A percentile compares a stretch with the other conserved stretches of the same genome.
Conservation (phyloP, 257 asterid genomes). For the Prunella vulgaris region DNA sequence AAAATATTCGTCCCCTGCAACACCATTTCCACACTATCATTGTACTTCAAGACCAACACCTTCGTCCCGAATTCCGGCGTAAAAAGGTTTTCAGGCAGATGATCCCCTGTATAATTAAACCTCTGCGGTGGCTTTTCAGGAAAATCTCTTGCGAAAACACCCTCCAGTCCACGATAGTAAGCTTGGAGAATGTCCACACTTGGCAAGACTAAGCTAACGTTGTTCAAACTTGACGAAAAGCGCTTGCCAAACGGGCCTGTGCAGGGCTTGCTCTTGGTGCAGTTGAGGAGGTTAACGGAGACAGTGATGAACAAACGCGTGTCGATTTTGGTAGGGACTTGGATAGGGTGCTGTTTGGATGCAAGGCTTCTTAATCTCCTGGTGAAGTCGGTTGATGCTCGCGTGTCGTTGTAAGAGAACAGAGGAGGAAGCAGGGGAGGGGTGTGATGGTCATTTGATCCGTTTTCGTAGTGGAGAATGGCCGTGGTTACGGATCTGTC, state of each 20-base stretch:
- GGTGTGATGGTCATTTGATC: background rate
- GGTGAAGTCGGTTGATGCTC: constrained; percentile 26
- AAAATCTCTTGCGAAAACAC: constrained; percentile 30
- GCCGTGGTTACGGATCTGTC: constrained; percentile 38
- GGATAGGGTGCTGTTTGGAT: constrained; percentile 11
- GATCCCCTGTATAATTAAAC: constrained; percentile 40
- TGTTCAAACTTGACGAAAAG: constrained; percentile 50
- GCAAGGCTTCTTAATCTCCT: constrained; percentile 31
- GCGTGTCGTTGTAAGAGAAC: constrained; percentile 32
- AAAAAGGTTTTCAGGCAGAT: constrained; percentile 17
- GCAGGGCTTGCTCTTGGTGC: constrained; percentile 22
- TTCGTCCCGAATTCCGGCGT: constrained; percentile 41
- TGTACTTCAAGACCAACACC: constrained; percentile 38
- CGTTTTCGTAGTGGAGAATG: constrained; percentile 20
- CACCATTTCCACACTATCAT: constrained; percentile 44
- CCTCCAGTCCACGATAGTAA: constrained; percentile 19
- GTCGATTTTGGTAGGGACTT: constrained; percentile 28
- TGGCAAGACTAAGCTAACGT: constrained; percentile 37
- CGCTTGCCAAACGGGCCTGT: constrained; percentile 42
- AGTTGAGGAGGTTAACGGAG: constrained; percentile 35
- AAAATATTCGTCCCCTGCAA: constrained; percentile 50
- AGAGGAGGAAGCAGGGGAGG: constrained; percentile 28
- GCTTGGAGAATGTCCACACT: constrained; percentile 31
- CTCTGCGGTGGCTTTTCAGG: constrained; percentile 32
- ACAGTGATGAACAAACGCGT: constrained; percentile 24